Evolutionary conservation across 768 basidiomycete genomes (phyloP).

Genomic region (Kwoniella dendrophila): DNA sequence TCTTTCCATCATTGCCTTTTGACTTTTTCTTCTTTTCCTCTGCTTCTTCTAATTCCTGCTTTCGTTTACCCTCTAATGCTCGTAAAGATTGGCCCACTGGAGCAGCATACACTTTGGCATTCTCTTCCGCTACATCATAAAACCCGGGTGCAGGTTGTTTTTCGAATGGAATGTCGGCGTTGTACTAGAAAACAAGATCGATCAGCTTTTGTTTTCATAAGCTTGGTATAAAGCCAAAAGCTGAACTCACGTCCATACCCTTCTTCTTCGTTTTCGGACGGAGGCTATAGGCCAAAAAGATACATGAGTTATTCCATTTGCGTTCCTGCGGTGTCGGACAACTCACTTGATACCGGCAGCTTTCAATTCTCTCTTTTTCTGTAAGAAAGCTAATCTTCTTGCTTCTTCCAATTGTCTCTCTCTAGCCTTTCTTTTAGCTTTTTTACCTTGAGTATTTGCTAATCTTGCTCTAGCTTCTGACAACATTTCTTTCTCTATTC

Average conservation of each 20-base stretch:
- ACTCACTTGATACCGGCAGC: conserved; percentile 94
- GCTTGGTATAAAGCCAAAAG: neutral
- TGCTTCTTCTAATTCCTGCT: conserved; percentile 82
- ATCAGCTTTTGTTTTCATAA: neutral
- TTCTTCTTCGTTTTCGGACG: conserved; percentile 92
- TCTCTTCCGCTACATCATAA: conserved; percentile 94
- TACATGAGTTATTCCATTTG: neutral
- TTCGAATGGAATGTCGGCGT: conserved; percentile 97
- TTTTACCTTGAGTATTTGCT: conserved; percentile 98
- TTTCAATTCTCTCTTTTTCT: conserved; percentile 97
- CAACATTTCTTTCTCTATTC: conserved; percentile 95
- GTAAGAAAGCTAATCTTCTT: conserved; percentile 84
- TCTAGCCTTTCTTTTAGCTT: conserved; percentile 96
- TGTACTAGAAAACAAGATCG: conserved; percentile 66
- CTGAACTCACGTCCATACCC: conserved; percentile 84
- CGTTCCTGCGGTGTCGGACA: too few relatives aligned
- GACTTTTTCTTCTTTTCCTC: conserved; percentile 83
- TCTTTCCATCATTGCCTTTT: conserved; percentile 70
- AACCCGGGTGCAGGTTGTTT: conserved; percentile 94
- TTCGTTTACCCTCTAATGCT: conserved; percentile 93
- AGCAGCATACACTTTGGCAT: conserved; percentile 79
- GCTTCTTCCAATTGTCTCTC: conserved; percentile 98
- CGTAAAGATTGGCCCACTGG: conserved; percentile 86
- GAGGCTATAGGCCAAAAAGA: conserved; percentile 63
- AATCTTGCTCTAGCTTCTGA: conserved; percentile 97